Conservation (phyloP, 2,329 filamentous ascomycete genomes). For the Akanthomyces muscarius region DNA sequence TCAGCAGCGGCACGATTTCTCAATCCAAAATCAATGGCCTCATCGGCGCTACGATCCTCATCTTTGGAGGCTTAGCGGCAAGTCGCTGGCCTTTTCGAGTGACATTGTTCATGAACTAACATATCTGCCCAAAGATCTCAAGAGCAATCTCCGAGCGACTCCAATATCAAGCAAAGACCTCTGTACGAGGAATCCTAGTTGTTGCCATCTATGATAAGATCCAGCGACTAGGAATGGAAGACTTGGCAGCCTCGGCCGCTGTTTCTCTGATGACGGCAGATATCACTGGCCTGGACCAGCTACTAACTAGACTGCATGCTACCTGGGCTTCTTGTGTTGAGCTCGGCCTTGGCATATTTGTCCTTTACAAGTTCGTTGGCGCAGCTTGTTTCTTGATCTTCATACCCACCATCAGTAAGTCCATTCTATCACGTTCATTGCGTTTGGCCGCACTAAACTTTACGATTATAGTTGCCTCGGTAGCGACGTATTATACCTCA, state of each 20-base stretch:
- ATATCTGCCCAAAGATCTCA: not conserved
- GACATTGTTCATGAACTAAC: not conserved
- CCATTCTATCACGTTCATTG: not conserved
- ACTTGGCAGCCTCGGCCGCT: slow-evolving; percentile 2
- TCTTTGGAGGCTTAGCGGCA: slow-evolving; percentile 9
- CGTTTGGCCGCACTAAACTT: not conserved
- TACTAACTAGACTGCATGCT: not conserved
- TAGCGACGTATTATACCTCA: not conserved
- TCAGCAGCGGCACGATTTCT: not conserved
- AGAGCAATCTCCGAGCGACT: slow-evolving; percentile 1
- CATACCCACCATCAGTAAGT: not conserved
- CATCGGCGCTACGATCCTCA: slow-evolving; percentile 7
- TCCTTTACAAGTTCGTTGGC: slow-evolving; percentile 4
- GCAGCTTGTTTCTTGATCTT: slow-evolving; percentile 11
- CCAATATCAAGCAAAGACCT: not conserved
- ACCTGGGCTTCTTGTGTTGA: slow-evolving; percentile 6
- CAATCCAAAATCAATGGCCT: not conserved
- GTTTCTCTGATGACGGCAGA: slow-evolving; percentile 9
- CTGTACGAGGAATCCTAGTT: not conserved
- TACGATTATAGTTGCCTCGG: not conserved
- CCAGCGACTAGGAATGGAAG: not conserved
- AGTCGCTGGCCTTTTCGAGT: not conserved
- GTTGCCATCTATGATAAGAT: slow-evolving; percentile 9
- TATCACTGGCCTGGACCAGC: not conserved
- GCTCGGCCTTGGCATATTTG: slow-evolving; percentile 9